Evolutionary conservation across 2,329 filamentous ascomycete species (phyloP), one percentile per base, ranked within the genome.

Genomic region (Ceratocystiopsis sp.): DNA sequence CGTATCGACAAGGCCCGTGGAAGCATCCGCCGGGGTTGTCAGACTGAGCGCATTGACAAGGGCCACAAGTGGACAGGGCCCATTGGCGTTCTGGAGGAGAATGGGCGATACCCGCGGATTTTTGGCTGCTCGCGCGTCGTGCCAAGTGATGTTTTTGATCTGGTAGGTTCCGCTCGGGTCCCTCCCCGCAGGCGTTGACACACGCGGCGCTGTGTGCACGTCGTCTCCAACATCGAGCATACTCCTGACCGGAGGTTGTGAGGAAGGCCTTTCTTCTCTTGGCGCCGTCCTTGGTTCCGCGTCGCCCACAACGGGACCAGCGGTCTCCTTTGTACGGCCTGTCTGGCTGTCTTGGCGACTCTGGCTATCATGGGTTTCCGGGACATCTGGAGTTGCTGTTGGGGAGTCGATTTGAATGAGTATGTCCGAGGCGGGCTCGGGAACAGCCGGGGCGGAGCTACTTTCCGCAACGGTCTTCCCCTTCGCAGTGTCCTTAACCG

Each of bases 31-130:
- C 1, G 81, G 79, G 0, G 86, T 89, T 3, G 85, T 87, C 43
- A 98, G 64, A 0, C 85, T 82, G 15, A 98, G 67, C 1, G 87
- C 87, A 57, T 98, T 98, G 46, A 96, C 87, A 6, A 98, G 67
- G 2, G 91, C 91, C 21, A 98, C 75, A 14, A 98, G 63, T 1
- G 91, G 91, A 59, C 91, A 98, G 1, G 91, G 91, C 0, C 91
- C 91, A 53, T 98, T 98, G 45, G 80, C 76, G 52, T 95, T 96
- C 55, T 98, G 89, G 4, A 93, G 78, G 36, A 96, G 65, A 44
- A 96, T 85, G 0, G 91, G 89, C 0, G 85, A 89, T n/a, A 72
- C 70, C 37, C 84, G 71, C 35, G 84, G 67, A 42, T 75, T 75
- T n/a, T 71, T 67, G 1, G 66, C 57, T 0, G 69, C 66, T 12